Percentiles rank a stretch among this genome's conserved stretches.
Conservation (phyloP, 2,329 filamentous ascomycete species). For the Verticillium nubilum region DNA sequence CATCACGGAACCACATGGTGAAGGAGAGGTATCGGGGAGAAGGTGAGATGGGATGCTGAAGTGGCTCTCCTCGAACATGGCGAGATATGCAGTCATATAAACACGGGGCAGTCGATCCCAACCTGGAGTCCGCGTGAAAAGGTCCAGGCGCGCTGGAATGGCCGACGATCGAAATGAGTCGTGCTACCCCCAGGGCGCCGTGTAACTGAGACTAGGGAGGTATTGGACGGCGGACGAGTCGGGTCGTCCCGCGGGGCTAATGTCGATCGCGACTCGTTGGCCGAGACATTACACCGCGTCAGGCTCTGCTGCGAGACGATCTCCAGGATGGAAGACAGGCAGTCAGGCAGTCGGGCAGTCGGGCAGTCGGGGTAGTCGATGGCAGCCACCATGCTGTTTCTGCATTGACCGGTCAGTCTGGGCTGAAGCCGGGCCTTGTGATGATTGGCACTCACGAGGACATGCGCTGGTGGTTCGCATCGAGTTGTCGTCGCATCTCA, state of each 20-base stretch:
- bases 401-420: neutral
- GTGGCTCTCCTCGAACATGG: fast-evolving
- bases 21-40: neutral
- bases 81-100: neutral
- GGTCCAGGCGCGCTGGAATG: neutral
- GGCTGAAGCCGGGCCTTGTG: neutral
- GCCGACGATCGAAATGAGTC: neutral
- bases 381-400: neutral
- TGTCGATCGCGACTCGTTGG: neutral
- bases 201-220: neutral
- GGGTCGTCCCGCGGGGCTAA: neutral
- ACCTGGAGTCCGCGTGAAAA: neutral
- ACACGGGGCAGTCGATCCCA: too few relatives aligned
- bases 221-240: neutral
- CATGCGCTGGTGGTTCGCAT: neutral
- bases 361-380: neutral
- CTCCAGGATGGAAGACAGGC: too few relatives aligned
- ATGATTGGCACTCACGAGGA: neutral
- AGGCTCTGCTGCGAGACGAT: neutral
- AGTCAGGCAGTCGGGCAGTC: too few relatives aligned
- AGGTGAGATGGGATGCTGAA: neutral
- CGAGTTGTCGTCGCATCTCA: neutral
- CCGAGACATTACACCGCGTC: neutral
- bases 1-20: neutral
- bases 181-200: neutral